Conservation (phyloP, 1,284 basidiomycete genomes). For the Leccinum pachyderme region DNA sequence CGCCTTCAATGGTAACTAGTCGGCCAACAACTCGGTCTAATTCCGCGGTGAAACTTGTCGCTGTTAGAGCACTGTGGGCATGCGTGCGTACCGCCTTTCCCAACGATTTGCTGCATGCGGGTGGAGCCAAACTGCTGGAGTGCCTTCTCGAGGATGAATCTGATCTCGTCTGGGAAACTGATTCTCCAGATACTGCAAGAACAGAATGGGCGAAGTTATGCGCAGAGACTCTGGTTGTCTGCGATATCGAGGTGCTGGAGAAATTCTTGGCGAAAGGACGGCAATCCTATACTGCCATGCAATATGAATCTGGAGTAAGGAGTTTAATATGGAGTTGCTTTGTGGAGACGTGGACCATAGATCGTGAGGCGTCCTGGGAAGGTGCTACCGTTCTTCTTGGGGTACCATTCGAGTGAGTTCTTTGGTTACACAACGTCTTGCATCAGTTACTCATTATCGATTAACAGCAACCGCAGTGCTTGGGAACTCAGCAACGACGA, state of each 20-base stretch:
- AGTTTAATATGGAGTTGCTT: slow-evolving; percentile 55
- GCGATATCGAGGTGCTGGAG: slow-evolving; percentile 45
- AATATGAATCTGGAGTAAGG: slow-evolving; percentile 31
- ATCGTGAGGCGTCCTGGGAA: slow-evolving; percentile 47
- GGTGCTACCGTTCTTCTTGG: slow-evolving; percentile 53
- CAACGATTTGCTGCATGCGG: slow-evolving; percentile 36
- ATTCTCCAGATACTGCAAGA: slow-evolving; percentile 40
- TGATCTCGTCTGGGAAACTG: slow-evolving; percentile 45
- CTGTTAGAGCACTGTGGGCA: slow-evolving; percentile 57
- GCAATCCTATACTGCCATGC: slow-evolving; percentile 17
- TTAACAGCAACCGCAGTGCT: slow-evolving; percentile 40
- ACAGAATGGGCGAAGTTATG: slow-evolving; percentile 60
- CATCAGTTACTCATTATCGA: slow-evolving; percentile 7
- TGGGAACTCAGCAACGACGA: slow-evolving; percentile 60
- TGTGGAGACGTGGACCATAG: slow-evolving; percentile 49
- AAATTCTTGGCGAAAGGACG: slow-evolving; percentile 49
- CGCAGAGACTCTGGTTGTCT: slow-evolving; percentile 47
- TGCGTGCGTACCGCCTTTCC: slow-evolving; percentile 44
- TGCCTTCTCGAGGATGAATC: slow-evolving; percentile 49
- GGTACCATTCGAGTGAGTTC: slow-evolving; percentile 59
- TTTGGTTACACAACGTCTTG: slow-evolving; percentile 7
- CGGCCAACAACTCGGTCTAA: slow-evolving; percentile 33
- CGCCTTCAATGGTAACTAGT: slow-evolving; percentile 1
- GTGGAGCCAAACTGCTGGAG: slow-evolving; percentile 45
- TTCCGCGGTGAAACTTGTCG: slow-evolving; percentile 46